Base-by-base conservation (phyloP, 768 basidiomycete genomes). In the Lentinula detonsa region DNA sequence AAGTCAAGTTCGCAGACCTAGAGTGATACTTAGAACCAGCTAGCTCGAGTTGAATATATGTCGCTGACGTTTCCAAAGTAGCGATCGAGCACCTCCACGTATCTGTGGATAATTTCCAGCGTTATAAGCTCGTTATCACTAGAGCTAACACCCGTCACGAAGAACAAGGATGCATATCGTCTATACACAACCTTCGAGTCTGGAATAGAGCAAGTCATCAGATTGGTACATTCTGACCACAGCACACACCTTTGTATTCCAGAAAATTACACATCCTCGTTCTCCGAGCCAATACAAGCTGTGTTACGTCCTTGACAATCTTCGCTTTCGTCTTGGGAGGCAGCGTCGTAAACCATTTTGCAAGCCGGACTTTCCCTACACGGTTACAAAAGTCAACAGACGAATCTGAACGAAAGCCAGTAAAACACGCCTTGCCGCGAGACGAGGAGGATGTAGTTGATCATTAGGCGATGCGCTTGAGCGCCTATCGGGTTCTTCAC, bases 191-290 rank as follows among this genome's bases (percentile, higher is more conserved):
- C 87, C 79, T 96, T 89, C 53, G 57, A 53, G 86, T 84, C 66
- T 89, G 85, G 35, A 85, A 85, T 61, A 83, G 87, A 63, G 85
- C 79, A 65, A 18, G 65, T 15, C 16, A 31, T 13, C 33, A 16
- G 9, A 16, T 11, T 58, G 11, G 42, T 23, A 76, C 13, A 78
- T 63, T 21, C 76, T 71, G 63, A 74, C 72, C 33, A 73, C 74
- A 66, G 28, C 31, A 64, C 83, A 65, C 62, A 89, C 95, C 95
- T 78, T 95, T 97, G 79, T 97, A 97, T 71, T 98, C 96, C 43
- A 98, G 74, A 68, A 98, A 90, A 74, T 98, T 98, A 71, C 94
- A 97, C 93, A 94, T 95, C 59, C 90, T 81, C 54, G 91, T 91
- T 61, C 91, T 81, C 55, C 96, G 83, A 56, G 88, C 91, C 49